Conservation (phyloP, 2,329 filamentous ascomycete genomes). For the Pseudogymnoascus sp. region DNA sequence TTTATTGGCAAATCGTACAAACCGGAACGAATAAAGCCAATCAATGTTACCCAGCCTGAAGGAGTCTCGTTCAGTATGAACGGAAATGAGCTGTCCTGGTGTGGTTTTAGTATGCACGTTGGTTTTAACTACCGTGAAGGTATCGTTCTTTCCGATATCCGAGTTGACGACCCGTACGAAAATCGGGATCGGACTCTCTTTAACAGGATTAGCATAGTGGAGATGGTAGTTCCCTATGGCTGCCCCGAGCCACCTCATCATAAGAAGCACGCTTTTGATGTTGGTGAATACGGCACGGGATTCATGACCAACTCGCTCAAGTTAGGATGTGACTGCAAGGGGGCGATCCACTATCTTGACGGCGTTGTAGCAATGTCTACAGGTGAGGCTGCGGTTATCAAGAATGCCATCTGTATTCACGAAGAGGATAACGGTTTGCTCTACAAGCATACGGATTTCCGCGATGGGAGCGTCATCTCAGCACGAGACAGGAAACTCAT, state of each 20-base stretch:
- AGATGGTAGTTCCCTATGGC: slow-evolving; percentile 91
- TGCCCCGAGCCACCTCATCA: slow-evolving; percentile 76
- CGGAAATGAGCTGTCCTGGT: slow-evolving; percentile 72
- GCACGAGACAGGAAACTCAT: slow-evolving; percentile 81
- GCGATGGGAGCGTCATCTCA: slow-evolving; percentile 79
- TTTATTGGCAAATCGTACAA: slow-evolving; percentile 71
- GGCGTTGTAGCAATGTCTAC: slow-evolving; percentile 74
- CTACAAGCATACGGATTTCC: slow-evolving; percentile 92
- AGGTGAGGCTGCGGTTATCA: slow-evolving; percentile 71
- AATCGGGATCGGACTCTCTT: slow-evolving; percentile 71
- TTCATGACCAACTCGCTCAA: slow-evolving; percentile 77
- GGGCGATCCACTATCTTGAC: slow-evolving; percentile 85
- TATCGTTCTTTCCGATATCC: slow-evolving; percentile 83
- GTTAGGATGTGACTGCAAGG: slow-evolving; percentile 80
- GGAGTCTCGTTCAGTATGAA: slow-evolving; percentile 79
- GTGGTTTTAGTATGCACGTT: slow-evolving; percentile 88
- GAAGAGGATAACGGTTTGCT: slow-evolving; percentile 88
- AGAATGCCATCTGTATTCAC: slow-evolving; percentile 93
- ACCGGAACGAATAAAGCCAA: slow-evolving; percentile 74
- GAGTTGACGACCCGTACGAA: slow-evolving; percentile 66
- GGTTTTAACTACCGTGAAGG: slow-evolving; percentile 95
- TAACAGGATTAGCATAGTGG: slow-evolving; percentile 79
- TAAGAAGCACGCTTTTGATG: slow-evolving; percentile 73
- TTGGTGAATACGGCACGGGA: slow-evolving; percentile 73
- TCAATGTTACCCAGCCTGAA: slow-evolving; percentile 81